These are phyloP conservation scores for Candida gigantensis DNA, from an alignment of 1,139 yeast species.

Conservation along the genomic window DNA sequence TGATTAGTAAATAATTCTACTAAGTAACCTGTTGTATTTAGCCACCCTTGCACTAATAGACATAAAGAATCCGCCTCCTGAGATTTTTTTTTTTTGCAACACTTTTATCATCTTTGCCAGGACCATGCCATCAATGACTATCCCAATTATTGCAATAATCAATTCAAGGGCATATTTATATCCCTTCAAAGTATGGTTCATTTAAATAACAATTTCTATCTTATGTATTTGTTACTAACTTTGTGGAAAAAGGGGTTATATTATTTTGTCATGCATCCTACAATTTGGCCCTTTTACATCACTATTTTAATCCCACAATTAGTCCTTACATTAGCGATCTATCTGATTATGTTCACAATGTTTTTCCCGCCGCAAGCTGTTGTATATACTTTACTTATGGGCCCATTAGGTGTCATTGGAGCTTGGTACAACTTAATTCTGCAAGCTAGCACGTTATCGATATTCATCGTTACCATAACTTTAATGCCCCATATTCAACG, in stretches of 20 bases:
- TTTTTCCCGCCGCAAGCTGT: constrained; percentile 52
- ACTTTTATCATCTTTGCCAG: neutral
- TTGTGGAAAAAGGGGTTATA: constrained; percentile 39
- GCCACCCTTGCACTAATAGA: no score
- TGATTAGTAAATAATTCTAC: no score
- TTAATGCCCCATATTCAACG: constrained; percentile 61
- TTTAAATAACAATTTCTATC: no score
- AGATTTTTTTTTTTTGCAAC: constrained; percentile 8
- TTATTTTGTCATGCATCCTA: constrained; percentile 46
- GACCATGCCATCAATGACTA: constrained; percentile 6
- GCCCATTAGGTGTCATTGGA: constrained; percentile 55
- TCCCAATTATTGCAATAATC: constrained; percentile 14
- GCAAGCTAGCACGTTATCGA: constrained; percentile 51
- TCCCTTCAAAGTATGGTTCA: constrained; percentile 31
- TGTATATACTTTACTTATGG: constrained; percentile 48
- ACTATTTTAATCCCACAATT: constrained; percentile 54
- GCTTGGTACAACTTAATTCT: constrained; percentile 58
- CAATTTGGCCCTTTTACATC: constrained; percentile 53
- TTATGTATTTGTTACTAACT: no score
- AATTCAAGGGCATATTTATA: constrained; percentile 26
- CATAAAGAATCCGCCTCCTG: no score
- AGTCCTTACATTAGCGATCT: constrained; percentile 43
- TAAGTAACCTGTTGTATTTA: no score
- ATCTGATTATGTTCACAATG: constrained; percentile 36
- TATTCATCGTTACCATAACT: constrained; percentile 47